Conservation (phyloP, 768 basidiomycete genomes). For the Pleurotus giganteus region DNA sequence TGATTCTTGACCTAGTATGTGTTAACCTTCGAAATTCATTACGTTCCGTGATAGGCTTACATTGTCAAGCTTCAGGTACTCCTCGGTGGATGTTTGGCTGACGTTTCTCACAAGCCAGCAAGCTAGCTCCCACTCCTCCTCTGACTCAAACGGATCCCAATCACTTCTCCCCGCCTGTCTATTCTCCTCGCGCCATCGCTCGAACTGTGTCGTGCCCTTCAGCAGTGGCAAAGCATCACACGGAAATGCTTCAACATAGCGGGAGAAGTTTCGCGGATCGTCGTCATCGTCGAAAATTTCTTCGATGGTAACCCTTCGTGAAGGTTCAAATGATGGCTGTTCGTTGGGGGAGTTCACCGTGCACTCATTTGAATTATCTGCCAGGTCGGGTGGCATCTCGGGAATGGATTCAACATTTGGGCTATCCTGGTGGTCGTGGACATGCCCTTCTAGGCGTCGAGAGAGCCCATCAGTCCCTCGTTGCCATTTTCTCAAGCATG, state of each 20-base stretch:
- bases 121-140: conserved; percentile 30
- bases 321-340: too few species aligned
- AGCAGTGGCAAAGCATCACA: neutral
- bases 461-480: too few species aligned
- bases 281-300: conserved; percentile 6
- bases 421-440: too few species aligned
- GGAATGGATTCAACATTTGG: too few species aligned
- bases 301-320: neutral
- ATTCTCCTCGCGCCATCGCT: conserved; percentile 12
- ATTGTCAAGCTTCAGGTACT: conserved; percentile 26
- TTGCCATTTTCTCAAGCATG: neutral
- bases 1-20: neutral
- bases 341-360: too few species aligned
- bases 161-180: conserved; percentile 11
- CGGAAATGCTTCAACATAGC: conserved; percentile 1
- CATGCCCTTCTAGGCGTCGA: too few species aligned
- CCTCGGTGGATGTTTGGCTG: conserved; percentile 24
- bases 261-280: conserved; percentile 1
- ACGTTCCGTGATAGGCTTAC: conserved; percentile 14
- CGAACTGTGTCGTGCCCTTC: conserved; percentile 13
- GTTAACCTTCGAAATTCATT: too few species aligned
- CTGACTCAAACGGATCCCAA: conserved; percentile 24
- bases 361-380: too few species aligned
- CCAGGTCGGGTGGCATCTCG: too few species aligned
- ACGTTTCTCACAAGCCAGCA: conserved; percentile 26